A percentile compares a stretch with the other conserved stretches of the same genome.
Evolutionary conservation across 805 yeast genomes (phyloP).

Genomic region (Candida argentea): DNA sequence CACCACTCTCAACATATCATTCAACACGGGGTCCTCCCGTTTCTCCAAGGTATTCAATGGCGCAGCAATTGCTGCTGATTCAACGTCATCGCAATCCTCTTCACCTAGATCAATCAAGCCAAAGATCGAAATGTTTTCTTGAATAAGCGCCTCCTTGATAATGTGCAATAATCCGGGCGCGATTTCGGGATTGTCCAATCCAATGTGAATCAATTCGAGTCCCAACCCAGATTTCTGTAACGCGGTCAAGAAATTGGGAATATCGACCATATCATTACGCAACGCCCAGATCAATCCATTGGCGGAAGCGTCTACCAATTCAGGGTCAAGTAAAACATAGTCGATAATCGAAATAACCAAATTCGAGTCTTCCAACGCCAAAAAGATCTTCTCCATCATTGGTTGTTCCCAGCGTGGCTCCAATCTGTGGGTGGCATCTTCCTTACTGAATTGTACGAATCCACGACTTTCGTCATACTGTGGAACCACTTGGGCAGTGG

Average conservation of each 20-base stretch:
- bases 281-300: constrained; percentile 13
- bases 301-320: constrained; percentile 11
- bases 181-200: constrained; percentile 15
- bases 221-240: constrained; percentile 16
- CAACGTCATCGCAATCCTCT: not conserved
- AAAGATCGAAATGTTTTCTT: constrained; percentile 11
- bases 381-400: constrained; percentile 13
- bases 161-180: constrained; percentile 16
- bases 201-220: constrained; percentile 11
- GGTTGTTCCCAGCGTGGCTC: constrained; percentile 12
- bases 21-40: constrained; percentile 12
- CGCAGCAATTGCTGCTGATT: not conserved
- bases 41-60: constrained; percentile 5
- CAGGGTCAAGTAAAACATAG: constrained; percentile 12
- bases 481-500: no score
- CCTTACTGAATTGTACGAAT: not conserved
- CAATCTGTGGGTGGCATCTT: constrained; percentile 2
- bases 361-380: constrained; percentile 12
- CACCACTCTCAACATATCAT: constrained; percentile 12
- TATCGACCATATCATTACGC: constrained; percentile 10
- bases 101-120: not conserved
- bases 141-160: constrained; percentile 11
- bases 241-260: constrained; percentile 15
- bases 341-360: constrained; percentile 14
- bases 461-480: no score